Evolutionary conservation across 2,329 filamentous ascomycete species (phyloP), one percentile per base, ranked within the genome.

Genomic region (Fusarium pininemorale): DNA sequence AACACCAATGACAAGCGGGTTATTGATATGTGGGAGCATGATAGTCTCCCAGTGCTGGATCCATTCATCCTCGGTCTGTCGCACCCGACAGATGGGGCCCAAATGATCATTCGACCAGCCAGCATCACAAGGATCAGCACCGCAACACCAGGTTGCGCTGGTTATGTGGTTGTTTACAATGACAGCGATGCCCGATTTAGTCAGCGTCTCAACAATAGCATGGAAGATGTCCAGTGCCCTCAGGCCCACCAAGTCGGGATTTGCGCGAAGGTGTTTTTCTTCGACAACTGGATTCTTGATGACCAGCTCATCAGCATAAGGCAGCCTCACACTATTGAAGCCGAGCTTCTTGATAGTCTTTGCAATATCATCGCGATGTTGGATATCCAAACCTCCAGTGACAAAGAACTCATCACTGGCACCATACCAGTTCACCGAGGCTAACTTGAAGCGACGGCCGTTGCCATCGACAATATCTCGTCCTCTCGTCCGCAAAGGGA

Each of bases 91-190:
- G 42, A 92, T 75, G 20, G 86, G 83, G 7, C 87, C 87, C 35
- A 92, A 85, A 75, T 92, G 86, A 77, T 91, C 87, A 79, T 93
- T 93, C 48, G 88, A 85, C 91, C 91, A 93, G 61, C 86, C 87
- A 26, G 89, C 86, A 79, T 93, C 91, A 81, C 91, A 93, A 2
- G 90, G 90, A 78, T 93, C 88, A 30, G 87, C 89, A 57, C 90
- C 91, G 79, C 91, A 92, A 82, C 91, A 93, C 91, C 91, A 93
- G 12, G 88, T 88, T 15, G 91, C 89, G 53, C 87, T 87, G 3
- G 91, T 93, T 80, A 93, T 93, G 81, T 93, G 91, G 80, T 93
- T 90, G 83, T 93, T 93, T 70, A 92, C 81, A 56, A 93, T 90
- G 61, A 93, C 90, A 28, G 90, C 88, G 59, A 93, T 81, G 28